A percentile compares a stretch with the other conserved stretches of the same genome.
Conservation (phyloP, 192 early-diverging fungal species). For the Pilaira anomala region DNA sequence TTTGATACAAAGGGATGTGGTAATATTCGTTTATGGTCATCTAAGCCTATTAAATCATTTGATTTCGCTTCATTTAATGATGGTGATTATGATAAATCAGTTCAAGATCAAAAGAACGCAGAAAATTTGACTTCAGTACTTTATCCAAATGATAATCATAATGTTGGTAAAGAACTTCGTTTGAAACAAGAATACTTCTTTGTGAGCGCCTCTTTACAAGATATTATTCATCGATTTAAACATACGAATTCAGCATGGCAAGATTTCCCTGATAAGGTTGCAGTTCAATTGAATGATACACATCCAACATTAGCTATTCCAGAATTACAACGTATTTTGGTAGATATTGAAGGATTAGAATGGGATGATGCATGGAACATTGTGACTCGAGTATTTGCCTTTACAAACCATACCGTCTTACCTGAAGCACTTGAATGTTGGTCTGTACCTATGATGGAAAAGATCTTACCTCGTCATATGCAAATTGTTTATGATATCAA, state of each 20-base stretch:
- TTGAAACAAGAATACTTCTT: slow-evolving; percentile 99
- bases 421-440: slow-evolving; percentile 98
- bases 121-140: slow-evolving; percentile 93
- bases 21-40: slow-evolving; percentile 96
- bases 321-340: slow-evolving; percentile 89
- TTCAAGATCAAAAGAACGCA: slow-evolving; percentile 86
- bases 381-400: slow-evolving; percentile 86
- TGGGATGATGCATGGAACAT: slow-evolving; percentile 97
- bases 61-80: slow-evolving; percentile 83
- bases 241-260: slow-evolving; percentile 77
- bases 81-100: slow-evolving; percentile 90
- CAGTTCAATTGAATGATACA: slow-evolving; percentile 98
- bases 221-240: slow-evolving; percentile 91
- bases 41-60: slow-evolving; percentile 87
- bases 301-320: slow-evolving; percentile 95
- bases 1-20: slow-evolving; percentile 90
- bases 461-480: slow-evolving; percentile 95
- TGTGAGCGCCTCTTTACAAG: slow-evolving; percentile 83
- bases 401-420: slow-evolving; percentile 98
- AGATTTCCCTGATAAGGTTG: slow-evolving; percentile 89
- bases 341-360: slow-evolving; percentile 85
- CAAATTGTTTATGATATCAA: slow-evolving; percentile 99
- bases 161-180: slow-evolving; percentile 93
- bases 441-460: slow-evolving; percentile 90
- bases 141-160: slow-evolving; percentile 98